A percentile compares a stretch with the other conserved stretches of the same genome.
Conservation (phyloP, 2,329 filamentous ascomycete species). For the Stylonectria norvegica region DNA sequence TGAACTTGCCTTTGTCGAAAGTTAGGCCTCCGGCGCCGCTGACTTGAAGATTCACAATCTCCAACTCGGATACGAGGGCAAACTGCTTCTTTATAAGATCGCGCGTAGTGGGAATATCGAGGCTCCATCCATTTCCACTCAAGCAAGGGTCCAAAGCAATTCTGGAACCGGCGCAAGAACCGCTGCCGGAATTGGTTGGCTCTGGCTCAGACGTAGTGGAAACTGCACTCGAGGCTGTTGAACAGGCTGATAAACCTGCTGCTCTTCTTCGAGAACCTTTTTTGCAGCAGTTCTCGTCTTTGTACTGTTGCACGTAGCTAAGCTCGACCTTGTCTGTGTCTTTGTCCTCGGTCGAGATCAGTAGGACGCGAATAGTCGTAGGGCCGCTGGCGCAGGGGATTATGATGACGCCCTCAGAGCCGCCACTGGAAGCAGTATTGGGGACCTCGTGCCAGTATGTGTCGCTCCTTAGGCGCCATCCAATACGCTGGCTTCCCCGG, state of each 20-base stretch:
- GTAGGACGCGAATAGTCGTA: background rate
- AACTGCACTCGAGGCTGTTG: background rate
- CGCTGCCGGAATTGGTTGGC: background rate
- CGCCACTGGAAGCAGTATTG: background rate
- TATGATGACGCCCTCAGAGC: slow-evolving; percentile 3
- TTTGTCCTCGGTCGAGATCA: slow-evolving; percentile 4
- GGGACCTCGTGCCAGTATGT: slow-evolving; percentile 1
- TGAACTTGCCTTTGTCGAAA: slow-evolving; percentile 2
- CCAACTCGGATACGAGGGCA: background rate
- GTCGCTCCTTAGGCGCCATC: slow-evolving; percentile 3
- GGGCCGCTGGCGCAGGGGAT: slow-evolving; percentile 3
- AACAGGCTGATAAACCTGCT: background rate
- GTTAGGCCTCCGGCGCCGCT: background rate
- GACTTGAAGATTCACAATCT: slow-evolving; percentile 3
- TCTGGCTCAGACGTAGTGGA: slow-evolving; percentile 3
- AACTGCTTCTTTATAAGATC: slow-evolving; percentile 5
- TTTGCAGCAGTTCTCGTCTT: slow-evolving; percentile 4
- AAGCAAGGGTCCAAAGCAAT: slow-evolving; percentile 6
- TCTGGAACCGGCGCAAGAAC: slow-evolving; percentile 2
- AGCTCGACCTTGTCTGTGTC: background rate
- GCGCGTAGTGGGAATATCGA: slow-evolving; percentile 5
- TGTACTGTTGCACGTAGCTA: slow-evolving; percentile 2
- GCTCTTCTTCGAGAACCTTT: background rate
- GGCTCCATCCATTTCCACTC: background rate
- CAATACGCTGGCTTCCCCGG: slow-evolving; percentile 3